These are phyloP conservation scores for Ascoidea asiatica DNA, from an alignment of 805 yeast species.

Conservation along the genomic window DNA sequence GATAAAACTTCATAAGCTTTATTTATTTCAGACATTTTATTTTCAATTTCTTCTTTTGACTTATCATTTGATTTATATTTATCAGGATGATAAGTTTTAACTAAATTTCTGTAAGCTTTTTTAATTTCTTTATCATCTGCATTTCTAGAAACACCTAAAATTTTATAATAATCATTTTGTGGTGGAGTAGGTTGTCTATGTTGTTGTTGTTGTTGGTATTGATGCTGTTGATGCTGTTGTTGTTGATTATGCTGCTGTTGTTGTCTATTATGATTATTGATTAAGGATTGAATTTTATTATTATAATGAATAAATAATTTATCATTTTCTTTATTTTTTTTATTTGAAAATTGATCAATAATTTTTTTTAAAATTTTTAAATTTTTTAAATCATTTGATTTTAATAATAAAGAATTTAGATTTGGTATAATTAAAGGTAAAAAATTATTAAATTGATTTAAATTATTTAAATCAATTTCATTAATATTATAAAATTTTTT, in stretches of 20 bases:
- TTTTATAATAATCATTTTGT: conserved; percentile 65
- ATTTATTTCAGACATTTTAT: conserved; percentile 82
- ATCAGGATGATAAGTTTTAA: conserved; percentile 85
- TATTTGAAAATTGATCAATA: neutral
- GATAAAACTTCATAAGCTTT: conserved; percentile 83
- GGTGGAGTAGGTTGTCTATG: conserved; percentile 17
- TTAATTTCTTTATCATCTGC: conserved; percentile 67
- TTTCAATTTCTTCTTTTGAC: conserved; percentile 56
- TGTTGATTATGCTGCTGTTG: conserved; percentile 29
- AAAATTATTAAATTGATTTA: conserved; percentile 3
- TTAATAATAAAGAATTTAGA: conserved; percentile 3
- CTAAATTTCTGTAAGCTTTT: conserved; percentile 66
- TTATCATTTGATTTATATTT: conserved; percentile 57
- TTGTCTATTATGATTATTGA: conserved; percentile 24
- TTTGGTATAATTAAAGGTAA: conserved; percentile 6
- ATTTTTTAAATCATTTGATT: conserved; percentile 5
- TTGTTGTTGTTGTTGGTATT: conserved; percentile 18
- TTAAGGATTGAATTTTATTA: conserved; percentile 19
- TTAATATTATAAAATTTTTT: neutral
- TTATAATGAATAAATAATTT: conserved; percentile 12
- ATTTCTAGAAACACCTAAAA: conserved; percentile 49
- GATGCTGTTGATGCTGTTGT: conserved; percentile 22
- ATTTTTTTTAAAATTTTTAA: conserved; percentile 5
- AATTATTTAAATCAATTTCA: neutral
- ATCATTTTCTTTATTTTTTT: conserved; percentile 2